Evolutionary conservation across 306 rosid species (phyloP).

Genomic region (Inga laurina): DNA sequence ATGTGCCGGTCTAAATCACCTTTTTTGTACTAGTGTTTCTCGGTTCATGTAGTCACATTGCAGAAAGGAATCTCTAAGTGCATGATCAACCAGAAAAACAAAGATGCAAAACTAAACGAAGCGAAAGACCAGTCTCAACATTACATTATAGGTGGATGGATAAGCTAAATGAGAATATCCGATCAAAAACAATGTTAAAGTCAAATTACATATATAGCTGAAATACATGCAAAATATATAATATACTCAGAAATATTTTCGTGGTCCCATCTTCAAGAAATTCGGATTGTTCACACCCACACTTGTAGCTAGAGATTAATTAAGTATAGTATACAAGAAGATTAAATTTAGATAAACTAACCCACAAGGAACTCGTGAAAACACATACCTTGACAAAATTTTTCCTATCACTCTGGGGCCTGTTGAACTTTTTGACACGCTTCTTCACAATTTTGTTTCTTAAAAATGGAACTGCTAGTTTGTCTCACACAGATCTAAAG

Average conservation of each 20-base stretch:
- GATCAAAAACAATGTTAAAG: too few species aligned
- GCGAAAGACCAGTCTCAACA: neutral
- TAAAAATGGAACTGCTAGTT: slow-evolving; percentile 67
- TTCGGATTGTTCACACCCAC: neutral
- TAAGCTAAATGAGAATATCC: neutral
- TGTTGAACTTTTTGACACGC: slow-evolving; percentile 61
- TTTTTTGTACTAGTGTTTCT: too few species aligned
- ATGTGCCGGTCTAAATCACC: too few species aligned
- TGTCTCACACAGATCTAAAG: slow-evolving; percentile 25
- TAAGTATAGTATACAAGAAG: neutral
- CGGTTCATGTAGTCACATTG: neutral
- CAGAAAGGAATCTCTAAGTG: neutral
- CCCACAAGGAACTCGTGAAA: neutral
- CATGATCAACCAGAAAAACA: neutral
- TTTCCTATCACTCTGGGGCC: slow-evolving; percentile 67
- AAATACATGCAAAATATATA: neutral
- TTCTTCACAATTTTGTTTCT: slow-evolving; percentile 69
- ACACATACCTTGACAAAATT: slow-evolving; percentile 55
- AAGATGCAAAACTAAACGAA: neutral
- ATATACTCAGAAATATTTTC: neutral
- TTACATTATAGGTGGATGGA: neutral
- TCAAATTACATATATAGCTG: too few species aligned
- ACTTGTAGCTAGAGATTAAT: neutral
- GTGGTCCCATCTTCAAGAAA: neutral
- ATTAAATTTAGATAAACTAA: neutral